These are phyloP conservation scores for Apiotrichum brassicae DNA, from an alignment of 1,284 basidiomycete species.

Conservation along the genomic window DNA sequence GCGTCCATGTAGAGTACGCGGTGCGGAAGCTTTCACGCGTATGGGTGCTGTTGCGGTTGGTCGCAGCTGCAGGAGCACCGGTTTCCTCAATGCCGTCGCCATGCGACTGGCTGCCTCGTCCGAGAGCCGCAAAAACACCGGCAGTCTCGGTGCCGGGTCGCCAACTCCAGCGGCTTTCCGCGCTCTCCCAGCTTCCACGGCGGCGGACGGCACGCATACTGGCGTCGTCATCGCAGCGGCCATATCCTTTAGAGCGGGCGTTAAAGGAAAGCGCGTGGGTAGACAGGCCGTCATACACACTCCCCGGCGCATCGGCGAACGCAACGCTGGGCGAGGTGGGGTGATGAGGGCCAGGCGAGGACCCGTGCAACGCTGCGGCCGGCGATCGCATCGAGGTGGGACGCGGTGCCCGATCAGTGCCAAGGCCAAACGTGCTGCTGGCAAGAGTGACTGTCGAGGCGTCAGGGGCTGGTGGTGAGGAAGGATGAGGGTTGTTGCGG, in stretches of 20 bases:
- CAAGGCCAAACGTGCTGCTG: constrained; percentile 76
- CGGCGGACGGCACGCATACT: constrained; percentile 28
- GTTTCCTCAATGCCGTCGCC: neutral
- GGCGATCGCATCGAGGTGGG: constrained; percentile 10
- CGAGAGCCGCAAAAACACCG: constrained; percentile 3
- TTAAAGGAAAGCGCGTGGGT: constrained; percentile 13
- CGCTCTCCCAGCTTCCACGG: constrained; percentile 33
- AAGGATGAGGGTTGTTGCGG: constrained; percentile 86
- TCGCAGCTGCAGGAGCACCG: neutral
- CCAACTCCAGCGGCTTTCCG: constrained; percentile 39
- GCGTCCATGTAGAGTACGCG: constrained; percentile 4
- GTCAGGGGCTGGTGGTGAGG: constrained; percentile 81
- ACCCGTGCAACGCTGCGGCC: neutral
- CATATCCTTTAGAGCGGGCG: constrained; percentile 9
- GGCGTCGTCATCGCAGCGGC: constrained; percentile 20
- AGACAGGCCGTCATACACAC: constrained; percentile 11
- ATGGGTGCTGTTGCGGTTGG: constrained; percentile 7
- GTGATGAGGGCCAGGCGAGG: constrained; percentile 1
- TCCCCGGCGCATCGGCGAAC: constrained; percentile 9
- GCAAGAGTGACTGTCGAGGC: constrained; percentile 88
- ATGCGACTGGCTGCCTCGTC: neutral
- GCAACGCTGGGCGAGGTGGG: constrained; percentile 9
- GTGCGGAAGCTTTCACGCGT: constrained; percentile 15
- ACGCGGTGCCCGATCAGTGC: constrained; percentile 42
- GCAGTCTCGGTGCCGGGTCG: constrained; percentile 9